Evolutionary conservation across 2,329 filamentous ascomycete genomes (phyloP), one percentile per base, ranked within the genome.

Genomic region (Microcyclospora pomicola): DNA sequence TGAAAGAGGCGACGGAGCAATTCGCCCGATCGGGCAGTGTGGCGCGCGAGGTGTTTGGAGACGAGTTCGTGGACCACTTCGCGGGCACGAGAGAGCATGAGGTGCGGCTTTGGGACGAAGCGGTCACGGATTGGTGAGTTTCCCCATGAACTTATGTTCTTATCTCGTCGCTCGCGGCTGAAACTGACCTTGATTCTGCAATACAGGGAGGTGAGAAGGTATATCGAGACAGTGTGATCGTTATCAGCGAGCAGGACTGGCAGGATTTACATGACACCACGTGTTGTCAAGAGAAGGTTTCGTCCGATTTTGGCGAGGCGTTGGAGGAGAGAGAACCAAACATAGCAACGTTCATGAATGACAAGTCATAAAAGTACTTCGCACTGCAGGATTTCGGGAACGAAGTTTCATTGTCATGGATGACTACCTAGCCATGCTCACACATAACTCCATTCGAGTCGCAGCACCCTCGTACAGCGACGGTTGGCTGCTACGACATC

Each of bases 61-160:
- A 96, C 58, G 82, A 80, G 7, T 98, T 98, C 62, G 91, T 98
- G 2, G 87, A 96, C 12, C 91, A 96, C 60, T 98, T 80, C 65
- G 84, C 80, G 10, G 91, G 91, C 12, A 94, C 88, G 13, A 73
- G 91, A 46, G 80, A 93, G 59, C 87, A 98, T 61, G 91, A 98
- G 63, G 72, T 91, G 41, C 68, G 82, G 43, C 63, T 94, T 14
- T 98, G 83, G 81, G 87, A 96, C 52, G 88, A 96, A 59, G 87
- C 87, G 2, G 88, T 96, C 5, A 96, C 91, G 14, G 91, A 96
- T 60, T 96, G 88, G 86, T 88, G 69, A 60, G 81, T 77, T 39
- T 33, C 14, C 14, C 24, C 34, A 16, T 24, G 1, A 3, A 15
- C 66, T 27, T 28, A 33, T 10, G 37, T 36, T n/a, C 15, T 33